These are phyloP conservation scores for Aspergillus incahuasiensis DNA, from an alignment of 495 filamentous ascomycete species.

Conservation along the genomic window DNA sequence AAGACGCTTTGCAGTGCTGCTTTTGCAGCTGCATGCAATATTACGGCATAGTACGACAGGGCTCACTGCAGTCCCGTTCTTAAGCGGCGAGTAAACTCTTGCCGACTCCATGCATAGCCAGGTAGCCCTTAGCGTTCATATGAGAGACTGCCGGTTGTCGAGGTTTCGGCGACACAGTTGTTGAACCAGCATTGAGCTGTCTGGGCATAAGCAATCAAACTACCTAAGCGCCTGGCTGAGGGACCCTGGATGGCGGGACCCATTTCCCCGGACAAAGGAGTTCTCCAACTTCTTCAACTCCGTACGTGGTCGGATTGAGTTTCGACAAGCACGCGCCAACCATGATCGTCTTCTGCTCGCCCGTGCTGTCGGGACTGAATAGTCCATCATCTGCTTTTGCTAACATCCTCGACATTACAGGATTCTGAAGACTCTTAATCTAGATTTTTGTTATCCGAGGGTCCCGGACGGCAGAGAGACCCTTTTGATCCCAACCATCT, in stretches of 20 bases:
- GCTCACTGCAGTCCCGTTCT: neutral
- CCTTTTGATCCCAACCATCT: neutral
- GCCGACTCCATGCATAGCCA: neutral
- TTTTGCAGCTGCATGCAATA: constrained; percentile 21
- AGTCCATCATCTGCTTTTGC: constrained; percentile 9
- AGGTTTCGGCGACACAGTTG: neutral
- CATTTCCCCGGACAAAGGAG: constrained; percentile 8
- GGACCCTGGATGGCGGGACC: neutral
- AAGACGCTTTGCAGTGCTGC: constrained; percentile 1
- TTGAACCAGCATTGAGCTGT: neutral
- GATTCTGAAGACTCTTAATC: neutral
- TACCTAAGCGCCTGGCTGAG: constrained; percentile 2
- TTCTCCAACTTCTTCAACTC: constrained; percentile 6
- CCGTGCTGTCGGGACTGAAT: constrained; percentile 30
- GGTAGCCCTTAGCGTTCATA: neutral
- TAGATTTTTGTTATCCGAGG: neutral
- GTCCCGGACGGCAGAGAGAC: neutral
- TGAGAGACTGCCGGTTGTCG: neutral
- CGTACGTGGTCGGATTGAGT: constrained; percentile 29
- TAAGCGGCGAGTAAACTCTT: neutral
- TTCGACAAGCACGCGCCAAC: constrained; percentile 39
- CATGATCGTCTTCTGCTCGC: constrained; percentile 31
- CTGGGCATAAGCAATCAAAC: neutral
- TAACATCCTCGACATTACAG: neutral
- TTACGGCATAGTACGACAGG: neutral